Conservation (phyloP, 805 yeast species). For the Saccharomyces mikatae region DNA sequence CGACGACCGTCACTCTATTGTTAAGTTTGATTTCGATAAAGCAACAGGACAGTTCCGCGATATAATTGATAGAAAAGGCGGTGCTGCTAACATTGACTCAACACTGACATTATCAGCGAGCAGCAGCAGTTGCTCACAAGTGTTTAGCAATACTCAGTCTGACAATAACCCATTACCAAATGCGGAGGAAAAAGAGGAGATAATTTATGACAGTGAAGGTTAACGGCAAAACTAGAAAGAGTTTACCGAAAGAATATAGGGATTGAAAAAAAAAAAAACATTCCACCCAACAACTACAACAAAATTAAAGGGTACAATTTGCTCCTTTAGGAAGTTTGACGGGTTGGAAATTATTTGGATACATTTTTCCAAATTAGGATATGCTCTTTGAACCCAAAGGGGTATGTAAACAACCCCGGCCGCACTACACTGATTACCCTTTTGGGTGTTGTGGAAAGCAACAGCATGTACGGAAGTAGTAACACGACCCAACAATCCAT, state of each 20-base stretch:
- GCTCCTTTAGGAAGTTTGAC: background rate
- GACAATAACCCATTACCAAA: background rate
- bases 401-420: background rate
- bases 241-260: background rate
- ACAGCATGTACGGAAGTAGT: background rate
- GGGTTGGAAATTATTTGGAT: background rate
- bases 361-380: background rate
- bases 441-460: background rate
- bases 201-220: conserved; percentile 16
- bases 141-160: background rate
- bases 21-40: background rate
- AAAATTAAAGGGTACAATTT: background rate
- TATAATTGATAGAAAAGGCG: background rate
- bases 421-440: background rate
- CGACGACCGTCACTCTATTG: background rate
- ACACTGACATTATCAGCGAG: background rate
- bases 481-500: background rate
- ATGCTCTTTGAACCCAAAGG: background rate
- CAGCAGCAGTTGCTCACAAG: background rate
- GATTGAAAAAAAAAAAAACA: background rate
- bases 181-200: conserved; percentile 4
- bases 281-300: background rate
- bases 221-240: background rate
- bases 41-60: background rate
- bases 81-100: background rate